Percentiles rank a stretch among this genome's conserved stretches.
Evolutionary conservation across 352 stramenopile species (phyloP).

Genomic region (Pythium coloratum): DNA sequence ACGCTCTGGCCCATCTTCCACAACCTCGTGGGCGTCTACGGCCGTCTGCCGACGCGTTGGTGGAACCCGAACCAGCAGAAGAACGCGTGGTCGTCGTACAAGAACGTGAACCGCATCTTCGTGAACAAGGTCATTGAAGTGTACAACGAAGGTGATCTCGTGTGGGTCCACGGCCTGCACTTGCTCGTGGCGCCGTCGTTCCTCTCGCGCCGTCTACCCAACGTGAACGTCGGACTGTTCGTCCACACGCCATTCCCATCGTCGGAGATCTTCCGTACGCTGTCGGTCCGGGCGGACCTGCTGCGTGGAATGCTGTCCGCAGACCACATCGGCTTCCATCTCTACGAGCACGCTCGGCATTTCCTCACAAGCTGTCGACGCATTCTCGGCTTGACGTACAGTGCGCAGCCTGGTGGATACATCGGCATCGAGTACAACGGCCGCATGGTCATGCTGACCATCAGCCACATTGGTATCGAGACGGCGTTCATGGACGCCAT

Average conservation of each 20-base stretch:
- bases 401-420: conserved; percentile 89
- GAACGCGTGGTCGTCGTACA: conserved; percentile 94
- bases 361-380: conserved; percentile 96
- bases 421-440: conserved; percentile 97
- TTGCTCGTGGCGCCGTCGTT: conserved; percentile 98
- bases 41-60: conserved; percentile 73
- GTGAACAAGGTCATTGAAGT: conserved; percentile 92
- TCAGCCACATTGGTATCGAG: conserved; percentile 98
- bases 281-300: conserved; percentile 96
- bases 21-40: conserved; percentile 98
- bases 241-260: conserved; percentile 99
- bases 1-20: conserved; percentile 98
- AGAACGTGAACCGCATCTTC: conserved; percentile 97
- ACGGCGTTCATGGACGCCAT: conserved; percentile 81
- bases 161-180: conserved; percentile 99
- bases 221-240: conserved; percentile 97
- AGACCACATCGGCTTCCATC: conserved; percentile 98
- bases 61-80: conserved; percentile 84
- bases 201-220: conserved; percentile 89
- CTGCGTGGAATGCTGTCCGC: conserved; percentile 96
- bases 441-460: conserved; percentile 95
- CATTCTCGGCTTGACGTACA: conserved; percentile 88
- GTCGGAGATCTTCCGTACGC: conserved; percentile 98
- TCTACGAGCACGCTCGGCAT: conserved; percentile 98
- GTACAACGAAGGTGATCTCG: conserved; percentile 90